Evolutionary conservation across 1,139 yeast genomes (phyloP).

Genomic region (Eremothecium cymbalariae): DNA sequence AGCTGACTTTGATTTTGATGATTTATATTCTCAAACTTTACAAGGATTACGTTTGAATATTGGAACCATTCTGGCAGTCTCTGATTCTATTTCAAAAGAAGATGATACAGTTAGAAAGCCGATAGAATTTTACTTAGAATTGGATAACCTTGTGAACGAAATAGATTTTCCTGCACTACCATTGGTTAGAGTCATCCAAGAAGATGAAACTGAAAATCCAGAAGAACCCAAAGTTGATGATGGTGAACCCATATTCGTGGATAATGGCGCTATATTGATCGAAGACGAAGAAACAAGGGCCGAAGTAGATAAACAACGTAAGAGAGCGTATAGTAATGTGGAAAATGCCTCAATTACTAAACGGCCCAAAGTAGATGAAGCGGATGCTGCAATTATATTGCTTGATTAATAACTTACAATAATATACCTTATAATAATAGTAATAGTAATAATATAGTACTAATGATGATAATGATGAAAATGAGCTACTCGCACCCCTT

Average conservation of each 20-base stretch:
- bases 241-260: slow-evolving; percentile 3
- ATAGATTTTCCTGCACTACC: slow-evolving; percentile 28
- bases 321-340: not conserved
- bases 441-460: too few species aligned
- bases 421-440: too few species aligned
- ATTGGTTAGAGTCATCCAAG: slow-evolving; percentile 30
- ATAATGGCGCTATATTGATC: slow-evolving; percentile 11
- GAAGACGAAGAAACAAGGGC: slow-evolving; percentile 8
- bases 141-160: slow-evolving; percentile 13
- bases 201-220: slow-evolving; percentile 9
- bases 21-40: slow-evolving; percentile 48
- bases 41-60: slow-evolving; percentile 46
- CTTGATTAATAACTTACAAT: not conserved
- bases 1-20: slow-evolving; percentile 86
- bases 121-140: slow-evolving; percentile 55
- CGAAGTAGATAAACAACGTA: slow-evolving; percentile 1
- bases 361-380: not conserved
- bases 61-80: slow-evolving; percentile 50
- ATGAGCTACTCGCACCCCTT: too few species aligned
- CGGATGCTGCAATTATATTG: not conserved
- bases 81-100: slow-evolving; percentile 52
- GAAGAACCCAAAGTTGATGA: slow-evolving; percentile 21
- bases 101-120: slow-evolving; percentile 58
- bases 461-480: too few species aligned
- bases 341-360: not conserved